Conservation (phyloP, 2,329 filamentous ascomycete species). For the Chrysoporthe austroafricana region DNA sequence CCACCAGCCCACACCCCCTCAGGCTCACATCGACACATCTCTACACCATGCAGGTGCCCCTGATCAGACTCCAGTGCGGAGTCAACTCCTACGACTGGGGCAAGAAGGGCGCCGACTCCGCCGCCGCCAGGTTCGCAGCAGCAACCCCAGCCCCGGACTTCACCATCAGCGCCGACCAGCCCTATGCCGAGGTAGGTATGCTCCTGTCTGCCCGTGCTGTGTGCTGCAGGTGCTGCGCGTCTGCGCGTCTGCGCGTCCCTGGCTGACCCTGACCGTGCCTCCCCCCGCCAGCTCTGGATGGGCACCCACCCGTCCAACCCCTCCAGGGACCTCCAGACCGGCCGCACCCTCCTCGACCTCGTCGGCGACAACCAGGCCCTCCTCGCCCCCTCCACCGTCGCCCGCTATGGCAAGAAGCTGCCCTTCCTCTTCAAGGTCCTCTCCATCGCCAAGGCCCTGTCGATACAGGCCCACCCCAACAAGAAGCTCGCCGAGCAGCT, state of each 20-base stretch:
- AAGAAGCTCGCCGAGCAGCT: conserved; percentile 91
- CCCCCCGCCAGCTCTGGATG: conserved; percentile 82
- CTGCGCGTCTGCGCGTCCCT: not conserved
- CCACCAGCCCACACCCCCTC: conserved; percentile 9
- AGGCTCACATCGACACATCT: not conserved
- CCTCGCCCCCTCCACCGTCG: conserved; percentile 72
- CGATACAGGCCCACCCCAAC: conserved; percentile 96
- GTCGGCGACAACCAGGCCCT: conserved; percentile 85
- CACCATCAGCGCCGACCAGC: conserved; percentile 80
- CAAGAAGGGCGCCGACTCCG: conserved; percentile 85
- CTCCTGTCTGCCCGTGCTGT: not conserved
- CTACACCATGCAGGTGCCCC: conserved; percentile 69
- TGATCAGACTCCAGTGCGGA: conserved; percentile 85
- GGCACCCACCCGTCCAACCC: conserved; percentile 96
- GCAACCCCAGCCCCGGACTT: conserved; percentile 79
- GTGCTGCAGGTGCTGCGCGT: not conserved
- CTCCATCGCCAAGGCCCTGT: conserved; percentile 92
- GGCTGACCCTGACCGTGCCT: conserved; percentile 22
- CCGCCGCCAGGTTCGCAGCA: conserved; percentile 86
- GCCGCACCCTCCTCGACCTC: conserved; percentile 83
- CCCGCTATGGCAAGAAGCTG: conserved; percentile 79
- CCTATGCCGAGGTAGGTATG: conserved; percentile 81
- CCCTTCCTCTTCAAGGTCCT: conserved; percentile 98
- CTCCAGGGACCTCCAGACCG: conserved; percentile 84
- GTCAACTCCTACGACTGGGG: conserved; percentile 99